Percentiles rank a stretch among this genome's conserved stretches.
These are phyloP conservation scores for Diaporthe capsici DNA, from an alignment of 2,329 filamentous ascomycete genomes.

Conservation along the genomic window DNA sequence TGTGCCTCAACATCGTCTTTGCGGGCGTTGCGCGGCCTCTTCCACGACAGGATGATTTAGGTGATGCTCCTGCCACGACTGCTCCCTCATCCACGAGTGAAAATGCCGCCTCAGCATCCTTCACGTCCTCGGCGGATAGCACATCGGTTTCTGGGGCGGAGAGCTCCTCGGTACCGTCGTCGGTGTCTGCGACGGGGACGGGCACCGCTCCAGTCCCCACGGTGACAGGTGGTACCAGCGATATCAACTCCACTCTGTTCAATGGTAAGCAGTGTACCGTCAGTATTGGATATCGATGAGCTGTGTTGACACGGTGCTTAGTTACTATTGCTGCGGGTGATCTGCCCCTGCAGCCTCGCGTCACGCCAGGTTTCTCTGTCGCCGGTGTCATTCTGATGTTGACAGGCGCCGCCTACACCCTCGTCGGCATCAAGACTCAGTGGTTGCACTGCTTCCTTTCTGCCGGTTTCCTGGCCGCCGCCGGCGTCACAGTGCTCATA, in stretches of 20 bases:
- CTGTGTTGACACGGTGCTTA: slow-evolving; percentile 45
- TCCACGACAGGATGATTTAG: slow-evolving; percentile 33
- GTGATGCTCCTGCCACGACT: neutral
- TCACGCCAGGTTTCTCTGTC: slow-evolving; percentile 87
- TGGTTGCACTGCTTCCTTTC: slow-evolving; percentile 87
- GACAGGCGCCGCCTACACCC: slow-evolving; percentile 77
- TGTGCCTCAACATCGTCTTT: slow-evolving; percentile 36
- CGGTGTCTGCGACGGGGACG: slow-evolving; percentile 22
- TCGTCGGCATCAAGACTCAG: slow-evolving; percentile 87
- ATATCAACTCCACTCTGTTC: slow-evolving; percentile 33
- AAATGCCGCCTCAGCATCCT: slow-evolving; percentile 20
- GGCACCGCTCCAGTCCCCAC: slow-evolving; percentile 26
- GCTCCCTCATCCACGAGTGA: neutral
- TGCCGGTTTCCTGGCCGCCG: slow-evolving; percentile 77
- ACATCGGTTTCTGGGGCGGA: neutral
- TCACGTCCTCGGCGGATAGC: neutral
- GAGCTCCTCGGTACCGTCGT: slow-evolving; percentile 10
- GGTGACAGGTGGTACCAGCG: slow-evolving; percentile 13
- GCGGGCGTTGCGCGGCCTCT: slow-evolving; percentile 39
- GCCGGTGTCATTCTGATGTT: slow-evolving; percentile 82
- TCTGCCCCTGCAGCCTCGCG: slow-evolving; percentile 79
- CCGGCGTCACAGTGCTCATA: slow-evolving; percentile 86
- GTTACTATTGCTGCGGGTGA: slow-evolving; percentile 63
- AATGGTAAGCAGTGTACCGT: slow-evolving; percentile 19
- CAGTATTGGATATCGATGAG: neutral